Evolutionary conservation across 371 early-diverging fungal species (phyloP).

Genomic region (Blakeslea trispora): DNA sequence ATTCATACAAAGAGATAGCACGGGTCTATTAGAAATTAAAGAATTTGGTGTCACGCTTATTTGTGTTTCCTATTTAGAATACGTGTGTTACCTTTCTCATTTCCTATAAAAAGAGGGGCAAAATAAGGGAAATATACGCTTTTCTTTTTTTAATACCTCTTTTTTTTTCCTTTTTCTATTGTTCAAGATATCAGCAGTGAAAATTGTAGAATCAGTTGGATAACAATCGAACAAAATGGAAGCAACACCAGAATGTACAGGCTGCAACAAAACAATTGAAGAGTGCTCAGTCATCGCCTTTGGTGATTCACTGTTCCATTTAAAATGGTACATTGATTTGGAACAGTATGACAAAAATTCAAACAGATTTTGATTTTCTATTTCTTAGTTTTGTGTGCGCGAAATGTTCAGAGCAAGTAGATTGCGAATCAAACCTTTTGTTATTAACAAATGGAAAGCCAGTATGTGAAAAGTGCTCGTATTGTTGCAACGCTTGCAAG

Average conservation of each 20-base stretch:
- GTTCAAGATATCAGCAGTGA: too few relatives aligned
- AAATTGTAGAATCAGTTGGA: too few relatives aligned
- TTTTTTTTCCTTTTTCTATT: conserved; percentile 1
- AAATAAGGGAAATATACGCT: too few relatives aligned
- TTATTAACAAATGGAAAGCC: conserved; percentile 80
- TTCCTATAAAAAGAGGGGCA: too few relatives aligned
- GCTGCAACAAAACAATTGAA: conserved; percentile 68
- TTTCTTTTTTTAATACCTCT: conserved; percentile 1
- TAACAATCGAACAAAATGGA: conserved; percentile 28
- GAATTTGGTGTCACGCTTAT: too few relatives aligned
- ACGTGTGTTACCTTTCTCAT: too few relatives aligned
- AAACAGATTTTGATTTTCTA: not conserved
- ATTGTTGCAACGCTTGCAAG: conserved; percentile 77
- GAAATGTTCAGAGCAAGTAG: conserved; percentile 70
- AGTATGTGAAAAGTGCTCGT: conserved; percentile 85
- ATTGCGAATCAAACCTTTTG: conserved; percentile 75
- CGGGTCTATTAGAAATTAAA: too few relatives aligned
- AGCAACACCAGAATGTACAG: conserved; percentile 58
- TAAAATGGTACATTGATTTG: conserved; percentile 62
- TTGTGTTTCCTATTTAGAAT: too few relatives aligned
- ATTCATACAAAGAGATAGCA: too few relatives aligned
- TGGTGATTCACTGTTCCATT: conserved; percentile 80
- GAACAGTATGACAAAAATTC: too few relatives aligned
- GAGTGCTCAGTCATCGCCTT: conserved; percentile 81
- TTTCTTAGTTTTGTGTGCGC: conserved; percentile 72